Base-by-base conservation (phyloP, 2,329 filamentous ascomycete species). In the Pseudocercospora pini-densiflorae region DNA sequence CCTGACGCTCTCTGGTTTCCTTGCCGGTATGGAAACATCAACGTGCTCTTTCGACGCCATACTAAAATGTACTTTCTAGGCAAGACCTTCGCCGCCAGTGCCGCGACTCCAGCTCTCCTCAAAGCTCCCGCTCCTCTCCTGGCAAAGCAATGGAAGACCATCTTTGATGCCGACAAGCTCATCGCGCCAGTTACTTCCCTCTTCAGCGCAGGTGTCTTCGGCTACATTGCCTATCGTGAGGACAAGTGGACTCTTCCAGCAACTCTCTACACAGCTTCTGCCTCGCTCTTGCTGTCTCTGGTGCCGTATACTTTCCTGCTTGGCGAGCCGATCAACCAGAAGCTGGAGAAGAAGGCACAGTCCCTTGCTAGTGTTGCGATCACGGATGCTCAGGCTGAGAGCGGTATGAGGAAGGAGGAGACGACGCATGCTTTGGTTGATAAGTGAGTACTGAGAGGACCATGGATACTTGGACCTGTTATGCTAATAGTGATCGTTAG, bases 61-160 rank as follows among this genome's bases (percentile, higher is more conserved):
- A 43, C 33, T 54, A 2, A 61, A 19, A n/a, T 29, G 3, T 10
- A 16, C 0, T 14, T 2, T n/a, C 49, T 78, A 79, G 80, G 66
- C 69, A 76, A 69, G 62, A 79, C 75, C 31, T 74, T 74, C 59
- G 62, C 74, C 71, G 14, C 70, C 63, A 64, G 69, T 78, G 61
- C 87, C 84, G 72, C 77, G 81, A 64, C 68, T 79, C 87, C 87
- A 1, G 81, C 84, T 47, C 76, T 89, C 8, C 81, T 89, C 65
- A 80, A 85, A 65, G 83, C 85, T 0, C 87, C 87, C 1, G 81
- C 84, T 0, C 83, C 83, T 1, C 77, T 88, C 10, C 82, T 88
- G 67, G 83, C 85, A 33, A 80, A 79, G 45, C 87, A 89, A 77
- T 89, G 86, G 86, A 71, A 76, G 65, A 79, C 74, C 47, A 75